phyloP scores from a whole-genome alignment of 176 grass and related monocot genomes.

The Oryza officinalis region DNA sequence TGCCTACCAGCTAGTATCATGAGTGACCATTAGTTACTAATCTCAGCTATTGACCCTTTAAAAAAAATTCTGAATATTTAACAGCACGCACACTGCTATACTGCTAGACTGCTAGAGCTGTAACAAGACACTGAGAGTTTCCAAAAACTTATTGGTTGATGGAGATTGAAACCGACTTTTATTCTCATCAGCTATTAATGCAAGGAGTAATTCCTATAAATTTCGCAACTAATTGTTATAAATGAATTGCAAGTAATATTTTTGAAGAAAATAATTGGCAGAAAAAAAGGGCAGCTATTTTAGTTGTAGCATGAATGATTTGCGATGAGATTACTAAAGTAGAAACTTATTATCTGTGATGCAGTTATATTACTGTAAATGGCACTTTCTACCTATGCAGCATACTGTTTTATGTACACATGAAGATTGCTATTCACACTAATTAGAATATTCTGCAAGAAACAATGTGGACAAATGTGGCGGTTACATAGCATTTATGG shows the following conservation, averaged over 20 bases:
- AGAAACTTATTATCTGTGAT: neutral
- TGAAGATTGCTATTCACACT: neutral
- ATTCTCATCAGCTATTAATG: neutral
- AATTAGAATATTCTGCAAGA: neutral
- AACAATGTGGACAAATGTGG: neutral
- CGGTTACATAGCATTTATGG: neutral
- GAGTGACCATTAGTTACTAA: too few relatives aligned
- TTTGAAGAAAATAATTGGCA: neutral
- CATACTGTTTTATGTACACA: neutral
- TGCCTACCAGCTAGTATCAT: too few relatives aligned
- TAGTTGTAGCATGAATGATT: neutral
- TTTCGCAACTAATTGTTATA: neutral
- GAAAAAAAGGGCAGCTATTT: neutral
- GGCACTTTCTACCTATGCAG: neutral
- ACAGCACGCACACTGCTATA: too few relatives aligned
- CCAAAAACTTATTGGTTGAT: neutral
- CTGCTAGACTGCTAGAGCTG: too few relatives aligned
- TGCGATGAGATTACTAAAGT: neutral
- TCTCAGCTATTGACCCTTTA: too few relatives aligned
- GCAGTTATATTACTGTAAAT: neutral
- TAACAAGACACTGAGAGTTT: neutral
- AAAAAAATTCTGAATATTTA: too few relatives aligned
- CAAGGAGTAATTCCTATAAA: neutral
- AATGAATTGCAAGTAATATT: neutral
- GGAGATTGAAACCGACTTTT: neutral